These are phyloP conservation scores for Sphaerulina vaccinii DNA, from an alignment of 2,329 filamentous ascomycete genomes.

Conservation along the genomic window DNA sequence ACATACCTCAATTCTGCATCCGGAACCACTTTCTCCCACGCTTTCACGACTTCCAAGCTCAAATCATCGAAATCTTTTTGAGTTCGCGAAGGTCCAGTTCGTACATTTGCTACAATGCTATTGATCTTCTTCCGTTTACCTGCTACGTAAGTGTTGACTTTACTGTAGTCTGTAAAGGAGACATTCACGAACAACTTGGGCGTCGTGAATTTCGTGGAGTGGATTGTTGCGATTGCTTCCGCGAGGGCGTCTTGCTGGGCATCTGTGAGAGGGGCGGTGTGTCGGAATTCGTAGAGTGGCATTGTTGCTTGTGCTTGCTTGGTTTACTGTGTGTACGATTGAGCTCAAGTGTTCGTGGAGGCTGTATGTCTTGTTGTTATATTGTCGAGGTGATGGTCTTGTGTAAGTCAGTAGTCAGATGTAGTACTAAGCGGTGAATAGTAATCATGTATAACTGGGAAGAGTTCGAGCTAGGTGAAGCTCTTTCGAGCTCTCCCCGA, in stretches of 20 bases:
- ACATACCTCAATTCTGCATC: slow-evolving; percentile 17
- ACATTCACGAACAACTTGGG: slow-evolving; percentile 49
- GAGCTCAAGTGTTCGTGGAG: too few relatives aligned
- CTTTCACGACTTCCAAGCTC: slow-evolving; percentile 24
- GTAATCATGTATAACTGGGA: too few relatives aligned
- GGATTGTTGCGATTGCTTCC: slow-evolving; percentile 42
- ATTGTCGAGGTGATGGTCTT: too few relatives aligned
- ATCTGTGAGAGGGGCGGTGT: slow-evolving; percentile 36
- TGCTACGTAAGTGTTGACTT: slow-evolving; percentile 36
- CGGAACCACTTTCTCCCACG: slow-evolving; percentile 35
- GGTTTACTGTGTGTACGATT: too few relatives aligned
- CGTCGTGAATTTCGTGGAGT: slow-evolving; percentile 44
- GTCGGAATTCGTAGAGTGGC: slow-evolving; percentile 48
- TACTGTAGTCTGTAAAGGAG: slow-evolving; percentile 36
- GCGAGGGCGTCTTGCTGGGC: slow-evolving; percentile 43
- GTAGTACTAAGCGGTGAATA: too few relatives aligned
- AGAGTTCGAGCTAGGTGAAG: too few relatives aligned
- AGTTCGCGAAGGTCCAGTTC: slow-evolving; percentile 36
- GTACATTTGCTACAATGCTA: slow-evolving; percentile 39
- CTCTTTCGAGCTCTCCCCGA: too few relatives aligned
- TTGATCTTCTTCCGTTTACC: slow-evolving; percentile 38
- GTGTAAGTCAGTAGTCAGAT: too few relatives aligned
- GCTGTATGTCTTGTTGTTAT: too few relatives aligned
- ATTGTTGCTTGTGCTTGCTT: slow-evolving; percentile 32
- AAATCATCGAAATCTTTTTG: slow-evolving; percentile 36